Evolutionary conservation across 768 basidiomycete genomes (phyloP), one percentile per base, ranked within the genome.

Genomic region (Pulveroboletus ravenelii): DNA sequence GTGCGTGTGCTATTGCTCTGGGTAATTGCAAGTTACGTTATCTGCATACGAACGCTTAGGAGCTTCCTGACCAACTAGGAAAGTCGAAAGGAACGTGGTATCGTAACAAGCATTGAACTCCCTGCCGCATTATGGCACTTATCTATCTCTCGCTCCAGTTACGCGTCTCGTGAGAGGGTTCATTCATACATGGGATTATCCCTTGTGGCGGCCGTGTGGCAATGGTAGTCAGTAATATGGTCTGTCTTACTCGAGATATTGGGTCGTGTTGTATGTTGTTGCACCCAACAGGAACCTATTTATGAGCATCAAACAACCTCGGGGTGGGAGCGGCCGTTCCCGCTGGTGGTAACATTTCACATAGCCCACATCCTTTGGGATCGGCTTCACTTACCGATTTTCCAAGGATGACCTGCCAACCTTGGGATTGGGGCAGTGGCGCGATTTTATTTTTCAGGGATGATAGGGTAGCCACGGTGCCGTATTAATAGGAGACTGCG

Each of bases 121-220:
- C 29, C 20, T 30, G 25, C 2, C 25, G 6, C 17, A 20, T 51
- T 38, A 51, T 48, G 47, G 15, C 40, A 38, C 23, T 40, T 6
- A 1, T 29, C 14, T 47, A 27, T 27, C 25, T 45, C 44, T 41
- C 17, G 8, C 9, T 17, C 34, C 2, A 43, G 38, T 27, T 12
- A 23, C 8, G 37, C 27, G 34, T 45, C 40, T 35, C 10, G 18
- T 30, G 31, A 20, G 27, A 37, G 15, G 20, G 9, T 43, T 38
- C 41, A 41, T 29, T 40, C 23, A 37, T 39, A 48, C 50, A 39
- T 54, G 47, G 27, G 14, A 6, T 8, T 29, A 34, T 44, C 57
- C 23, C 31, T 59, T 44, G 56, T 59, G 52, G 56, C 52, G 45
- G 39, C 25, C 25, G 51, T 25, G 30, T 43, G 27, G 30, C 25